phyloP scores from a whole-genome alignment of 73 alveolate species.

The Stentor roeselii region DNA sequence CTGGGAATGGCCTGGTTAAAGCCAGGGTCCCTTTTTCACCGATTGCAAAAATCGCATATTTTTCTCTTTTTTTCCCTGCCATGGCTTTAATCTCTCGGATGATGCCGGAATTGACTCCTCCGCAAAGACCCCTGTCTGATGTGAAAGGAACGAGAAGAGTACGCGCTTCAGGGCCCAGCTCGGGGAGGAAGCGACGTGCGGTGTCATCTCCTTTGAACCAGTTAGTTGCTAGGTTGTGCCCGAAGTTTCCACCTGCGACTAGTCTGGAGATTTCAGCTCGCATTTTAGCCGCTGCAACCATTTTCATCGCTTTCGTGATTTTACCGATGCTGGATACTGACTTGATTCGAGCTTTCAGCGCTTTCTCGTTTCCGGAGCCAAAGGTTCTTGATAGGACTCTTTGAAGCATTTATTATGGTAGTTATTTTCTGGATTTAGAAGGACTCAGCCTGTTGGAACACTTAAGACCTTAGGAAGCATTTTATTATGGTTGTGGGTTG shows the following conservation, averaged over 20 bases:
- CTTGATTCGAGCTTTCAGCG: conserved; percentile 71
- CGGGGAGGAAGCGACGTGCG: conserved; percentile 70
- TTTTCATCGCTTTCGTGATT: conserved; percentile 94
- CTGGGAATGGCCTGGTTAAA: conserved; percentile 83
- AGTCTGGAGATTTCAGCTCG: conserved; percentile 68
- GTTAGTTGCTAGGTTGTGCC: conserved; percentile 60
- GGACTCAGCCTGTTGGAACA: no score
- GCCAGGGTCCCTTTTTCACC: conserved; percentile 86
- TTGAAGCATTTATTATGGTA: conserved; percentile 18
- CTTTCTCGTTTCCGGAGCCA: conserved; percentile 66
- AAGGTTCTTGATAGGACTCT: conserved; percentile 34
- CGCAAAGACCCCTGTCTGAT: conserved; percentile 87
- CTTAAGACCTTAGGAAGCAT: no score
- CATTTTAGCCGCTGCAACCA: conserved; percentile 92
- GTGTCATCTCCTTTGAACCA: conserved; percentile 71
- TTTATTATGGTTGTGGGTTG: no score
- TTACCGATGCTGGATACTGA: conserved; percentile 77
- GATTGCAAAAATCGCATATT: conserved; percentile 54
- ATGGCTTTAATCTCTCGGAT: conserved; percentile 66
- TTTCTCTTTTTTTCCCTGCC: conserved; percentile 57
- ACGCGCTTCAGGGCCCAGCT: conserved; percentile 43
- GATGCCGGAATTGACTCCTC: conserved; percentile 83
- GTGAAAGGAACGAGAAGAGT: conserved; percentile 74
- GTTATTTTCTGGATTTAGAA: no score
- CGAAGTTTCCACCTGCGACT: conserved; percentile 73